Percentiles rank a stretch among this genome's conserved stretches.
phyloP scores from a whole-genome alignment of 116 monocot genomes.

The Posidonia oceanica region DNA sequence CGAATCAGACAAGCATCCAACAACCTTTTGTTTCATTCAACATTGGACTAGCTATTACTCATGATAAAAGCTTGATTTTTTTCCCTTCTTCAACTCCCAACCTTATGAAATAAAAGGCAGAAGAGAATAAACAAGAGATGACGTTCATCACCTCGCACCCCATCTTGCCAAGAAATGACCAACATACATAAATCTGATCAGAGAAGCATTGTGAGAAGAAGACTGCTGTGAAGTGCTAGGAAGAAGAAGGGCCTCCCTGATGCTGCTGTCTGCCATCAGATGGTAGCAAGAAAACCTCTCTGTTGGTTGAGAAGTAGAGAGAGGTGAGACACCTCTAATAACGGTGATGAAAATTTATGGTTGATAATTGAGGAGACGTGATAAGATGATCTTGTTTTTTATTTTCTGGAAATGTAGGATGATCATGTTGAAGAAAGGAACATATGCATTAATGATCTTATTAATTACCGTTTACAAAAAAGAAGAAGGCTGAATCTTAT shows the following conservation, averaged over 20 bases:
- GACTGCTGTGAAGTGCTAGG: conserved; percentile 6
- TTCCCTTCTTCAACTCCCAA: background rate
- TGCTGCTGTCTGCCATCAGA: conserved; percentile 11
- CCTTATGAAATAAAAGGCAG: background rate
- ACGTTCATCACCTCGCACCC: conserved; percentile 61
- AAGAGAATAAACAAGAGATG: background rate
- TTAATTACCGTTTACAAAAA: too few species aligned
- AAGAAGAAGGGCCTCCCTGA: conserved; percentile 15
- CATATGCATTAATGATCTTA: background rate
- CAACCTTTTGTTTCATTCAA: too few species aligned
- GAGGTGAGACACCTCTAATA: background rate
- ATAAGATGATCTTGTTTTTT: background rate
- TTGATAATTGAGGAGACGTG: background rate
- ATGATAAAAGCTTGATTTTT: too few species aligned
- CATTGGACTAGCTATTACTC: too few species aligned
- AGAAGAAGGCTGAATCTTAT: too few species aligned
- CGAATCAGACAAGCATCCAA: too few species aligned
- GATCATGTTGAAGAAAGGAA: background rate
- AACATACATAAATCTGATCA: conserved; percentile 53
- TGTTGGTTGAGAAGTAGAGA: background rate
- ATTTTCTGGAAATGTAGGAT: background rate
- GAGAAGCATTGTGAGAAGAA: conserved; percentile 15
- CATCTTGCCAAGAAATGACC: conserved; percentile 86
- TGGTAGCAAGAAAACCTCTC: background rate
- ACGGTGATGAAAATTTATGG: background rate